Percentiles rank a stretch among this genome's conserved stretches.
These are phyloP conservation scores for Crotalaria pallida DNA, from an alignment of 306 rosid genomes.

Conservation along the genomic window DNA sequence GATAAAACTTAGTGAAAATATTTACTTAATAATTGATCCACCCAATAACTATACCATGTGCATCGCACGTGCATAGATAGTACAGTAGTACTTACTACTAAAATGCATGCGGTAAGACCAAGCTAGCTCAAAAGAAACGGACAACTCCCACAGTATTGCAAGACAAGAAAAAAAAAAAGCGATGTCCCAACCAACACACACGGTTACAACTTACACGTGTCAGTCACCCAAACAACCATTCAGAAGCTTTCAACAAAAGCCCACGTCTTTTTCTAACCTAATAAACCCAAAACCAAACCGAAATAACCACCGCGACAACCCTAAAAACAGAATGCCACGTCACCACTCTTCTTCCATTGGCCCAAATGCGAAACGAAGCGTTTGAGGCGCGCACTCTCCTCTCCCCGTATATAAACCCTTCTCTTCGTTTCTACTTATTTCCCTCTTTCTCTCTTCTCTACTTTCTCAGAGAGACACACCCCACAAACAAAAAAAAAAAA, in stretches of 20 bases:
- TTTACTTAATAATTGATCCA: too few relatives aligned
- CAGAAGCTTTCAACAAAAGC: neutral
- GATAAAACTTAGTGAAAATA: too few relatives aligned
- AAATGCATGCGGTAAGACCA: too few relatives aligned
- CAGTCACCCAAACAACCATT: neutral
- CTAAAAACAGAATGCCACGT: neutral
- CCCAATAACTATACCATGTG: too few relatives aligned
- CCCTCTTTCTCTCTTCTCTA: conserved; percentile 18
- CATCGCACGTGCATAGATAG: too few relatives aligned
- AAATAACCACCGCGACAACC: neutral
- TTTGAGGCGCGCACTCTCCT: neutral
- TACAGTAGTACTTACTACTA: too few relatives aligned
- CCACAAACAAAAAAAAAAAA: too few relatives aligned
- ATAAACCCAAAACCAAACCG: neutral
- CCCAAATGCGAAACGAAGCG: neutral
- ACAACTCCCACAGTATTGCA: too few relatives aligned
- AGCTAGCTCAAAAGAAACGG: too few relatives aligned
- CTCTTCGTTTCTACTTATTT: neutral
- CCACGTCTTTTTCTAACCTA: neutral
- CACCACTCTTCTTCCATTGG: neutral
- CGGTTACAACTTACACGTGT: too few relatives aligned
- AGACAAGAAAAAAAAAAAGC: neutral
- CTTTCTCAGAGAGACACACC: neutral
- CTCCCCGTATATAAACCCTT: conserved; percentile 1
- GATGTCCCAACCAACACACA: neutral